These are phyloP conservation scores for Arachis stenosperma DNA, from an alignment of 306 rosid species.

Conservation along the genomic window DNA sequence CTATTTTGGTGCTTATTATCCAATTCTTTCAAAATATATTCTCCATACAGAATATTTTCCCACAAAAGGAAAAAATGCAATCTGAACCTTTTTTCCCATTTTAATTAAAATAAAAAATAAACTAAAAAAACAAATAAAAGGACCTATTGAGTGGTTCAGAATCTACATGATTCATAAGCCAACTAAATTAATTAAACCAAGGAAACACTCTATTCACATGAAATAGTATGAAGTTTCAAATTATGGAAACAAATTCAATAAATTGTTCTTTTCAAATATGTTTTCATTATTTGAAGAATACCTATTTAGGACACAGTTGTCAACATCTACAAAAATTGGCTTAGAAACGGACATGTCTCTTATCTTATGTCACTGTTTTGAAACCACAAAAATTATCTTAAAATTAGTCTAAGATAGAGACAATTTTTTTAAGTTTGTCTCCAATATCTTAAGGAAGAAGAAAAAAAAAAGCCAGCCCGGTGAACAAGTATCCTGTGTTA, in stretches of 20 bases:
- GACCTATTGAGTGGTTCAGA: constrained; percentile 18
- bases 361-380: no score
- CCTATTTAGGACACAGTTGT: no score
- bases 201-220: constrained; percentile 6
- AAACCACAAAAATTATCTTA: no score
- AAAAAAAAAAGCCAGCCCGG: no score
- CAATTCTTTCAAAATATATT: background rate
- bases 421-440: no score
- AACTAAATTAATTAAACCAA: background rate
- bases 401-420: no score
- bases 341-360: no score
- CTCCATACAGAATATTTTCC: constrained; percentile 10
- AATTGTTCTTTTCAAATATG: background rate
- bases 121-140: background rate
- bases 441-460: no score
- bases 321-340: no score
- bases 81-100: background rate
- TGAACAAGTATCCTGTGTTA: no score
- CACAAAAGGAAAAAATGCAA: constrained; percentile 6
- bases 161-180: background rate
- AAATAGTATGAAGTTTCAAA: constrained; percentile 19
- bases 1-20: constrained; percentile 20
- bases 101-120: background rate
- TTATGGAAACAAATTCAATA: background rate
- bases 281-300: no score